Conservation (phyloP, 2,329 filamentous ascomycete genomes). For the Fusarium newnesense region DNA sequence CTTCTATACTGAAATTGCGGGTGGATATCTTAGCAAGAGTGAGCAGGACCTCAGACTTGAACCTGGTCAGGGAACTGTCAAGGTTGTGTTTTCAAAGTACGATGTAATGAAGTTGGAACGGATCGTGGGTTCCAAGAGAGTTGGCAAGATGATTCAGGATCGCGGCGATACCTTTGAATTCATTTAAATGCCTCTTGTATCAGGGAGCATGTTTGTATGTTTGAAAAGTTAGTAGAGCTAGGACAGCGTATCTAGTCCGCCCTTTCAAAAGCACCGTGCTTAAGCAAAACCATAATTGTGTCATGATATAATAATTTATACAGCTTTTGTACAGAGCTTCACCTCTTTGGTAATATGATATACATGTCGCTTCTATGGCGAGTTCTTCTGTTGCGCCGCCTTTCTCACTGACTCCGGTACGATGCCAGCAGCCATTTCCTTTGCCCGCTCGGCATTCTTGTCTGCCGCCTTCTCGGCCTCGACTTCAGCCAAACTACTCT, state of each 20-base stretch:
- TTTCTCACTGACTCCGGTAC: slow-evolving; percentile 44
- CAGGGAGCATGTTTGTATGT: background rate
- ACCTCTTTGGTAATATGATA: slow-evolving; percentile 31
- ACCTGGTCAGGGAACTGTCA: slow-evolving; percentile 68
- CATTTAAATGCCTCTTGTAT: slow-evolving; percentile 62
- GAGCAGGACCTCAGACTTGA: slow-evolving; percentile 65
- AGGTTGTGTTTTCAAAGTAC: slow-evolving; percentile 83
- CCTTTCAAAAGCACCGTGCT: slow-evolving; percentile 9
- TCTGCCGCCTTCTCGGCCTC: slow-evolving; percentile 36
- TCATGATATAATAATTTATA: slow-evolving; percentile 44
- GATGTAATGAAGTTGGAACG: slow-evolving; percentile 90
- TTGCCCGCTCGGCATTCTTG: slow-evolving; percentile 47
- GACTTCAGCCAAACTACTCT: slow-evolving; percentile 26
- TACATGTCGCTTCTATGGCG: slow-evolving; percentile 37
- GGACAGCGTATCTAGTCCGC: background rate
- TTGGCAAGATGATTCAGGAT: slow-evolving; percentile 85
- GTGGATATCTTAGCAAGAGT: slow-evolving; percentile 71
- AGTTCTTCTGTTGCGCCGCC: slow-evolving; percentile 32
- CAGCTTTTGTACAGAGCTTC: slow-evolving; percentile 46
- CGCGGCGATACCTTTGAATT: slow-evolving; percentile 95
- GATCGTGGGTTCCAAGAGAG: slow-evolving; percentile 82
- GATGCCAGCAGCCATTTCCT: slow-evolving; percentile 46
- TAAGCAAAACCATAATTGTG: slow-evolving; percentile 18
- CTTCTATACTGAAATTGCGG: slow-evolving; percentile 82
- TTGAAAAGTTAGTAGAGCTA: slow-evolving; percentile 6